Evolutionary conservation across 768 basidiomycete species (phyloP).

Genomic region (Lactarius hatsudake): DNA sequence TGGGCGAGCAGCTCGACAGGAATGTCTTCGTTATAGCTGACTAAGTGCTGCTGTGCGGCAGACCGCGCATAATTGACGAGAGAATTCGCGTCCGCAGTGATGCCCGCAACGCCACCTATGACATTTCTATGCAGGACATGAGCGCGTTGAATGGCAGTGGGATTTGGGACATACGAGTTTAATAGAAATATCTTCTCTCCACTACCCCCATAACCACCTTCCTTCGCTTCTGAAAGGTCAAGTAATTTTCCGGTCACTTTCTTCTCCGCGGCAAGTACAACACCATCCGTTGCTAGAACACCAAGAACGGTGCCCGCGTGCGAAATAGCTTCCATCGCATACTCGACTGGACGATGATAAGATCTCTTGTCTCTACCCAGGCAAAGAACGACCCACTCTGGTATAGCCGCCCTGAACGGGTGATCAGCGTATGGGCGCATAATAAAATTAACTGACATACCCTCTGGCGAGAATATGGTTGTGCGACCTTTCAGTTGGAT

Average conservation of each 20-base stretch:
- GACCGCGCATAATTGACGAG: slow-evolving; percentile 91
- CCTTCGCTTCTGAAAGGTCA: slow-evolving; percentile 82
- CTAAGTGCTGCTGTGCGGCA: slow-evolving; percentile 85
- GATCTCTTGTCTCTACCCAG: slow-evolving; percentile 16
- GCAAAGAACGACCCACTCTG: slow-evolving; percentile 65
- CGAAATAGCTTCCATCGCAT: slow-evolving; percentile 99
- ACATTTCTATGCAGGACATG: slow-evolving; percentile 64
- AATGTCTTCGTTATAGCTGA: slow-evolving; percentile 94
- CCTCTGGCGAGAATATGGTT: slow-evolving; percentile 99
- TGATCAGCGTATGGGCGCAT: slow-evolving; percentile 16
- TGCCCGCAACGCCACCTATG: slow-evolving; percentile 90
- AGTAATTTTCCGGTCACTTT: slow-evolving; percentile 98
- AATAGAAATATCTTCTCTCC: slow-evolving; percentile 98
- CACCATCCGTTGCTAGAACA: slow-evolving; percentile 85
- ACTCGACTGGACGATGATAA: slow-evolving; percentile 68
- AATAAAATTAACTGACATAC: slow-evolving; percentile 40
- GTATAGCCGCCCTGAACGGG: slow-evolving; percentile 80
- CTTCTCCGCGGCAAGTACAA: slow-evolving; percentile 93
- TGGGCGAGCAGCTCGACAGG: slow-evolving; percentile 96
- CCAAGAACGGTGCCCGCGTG: slow-evolving; percentile 94
- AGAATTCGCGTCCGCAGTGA: slow-evolving; percentile 97
- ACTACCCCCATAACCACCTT: slow-evolving; percentile 89
- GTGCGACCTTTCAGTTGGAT: slow-evolving; percentile 65
- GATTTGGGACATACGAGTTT: slow-evolving; percentile 65
- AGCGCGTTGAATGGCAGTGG: neutral